Evolutionary conservation across 495 filamentous ascomycete species (phyloP).

Genomic region (Talaromyces adpressus): DNA sequence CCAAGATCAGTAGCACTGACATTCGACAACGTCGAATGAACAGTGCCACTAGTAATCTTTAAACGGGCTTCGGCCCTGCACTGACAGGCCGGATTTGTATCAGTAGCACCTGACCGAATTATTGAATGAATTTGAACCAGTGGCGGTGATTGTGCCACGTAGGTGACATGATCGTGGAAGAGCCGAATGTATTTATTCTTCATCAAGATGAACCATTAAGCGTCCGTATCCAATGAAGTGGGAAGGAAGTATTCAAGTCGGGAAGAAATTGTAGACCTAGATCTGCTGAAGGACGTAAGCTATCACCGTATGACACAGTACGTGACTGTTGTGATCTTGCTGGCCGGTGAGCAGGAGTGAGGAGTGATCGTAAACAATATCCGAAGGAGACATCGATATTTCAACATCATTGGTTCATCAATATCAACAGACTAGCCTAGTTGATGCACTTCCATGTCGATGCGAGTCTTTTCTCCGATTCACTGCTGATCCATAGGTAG

Average conservation of each 20-base stretch:
- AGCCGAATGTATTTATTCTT: background rate
- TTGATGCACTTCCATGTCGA: background rate
- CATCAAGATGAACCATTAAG: background rate
- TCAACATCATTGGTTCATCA: background rate
- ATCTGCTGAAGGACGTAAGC: background rate
- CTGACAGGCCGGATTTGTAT: background rate
- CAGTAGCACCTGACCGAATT: background rate
- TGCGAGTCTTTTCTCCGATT: background rate
- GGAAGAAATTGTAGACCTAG: background rate
- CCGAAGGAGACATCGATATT: background rate
- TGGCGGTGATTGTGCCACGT: constrained; percentile 9
- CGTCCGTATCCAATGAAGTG: background rate
- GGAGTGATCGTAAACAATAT: background rate
- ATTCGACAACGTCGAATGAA: constrained; percentile 48
- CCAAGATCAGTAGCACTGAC: constrained; percentile 87
- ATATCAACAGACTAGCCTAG: background rate
- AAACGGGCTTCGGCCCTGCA: background rate
- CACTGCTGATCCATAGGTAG: background rate
- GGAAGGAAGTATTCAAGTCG: background rate
- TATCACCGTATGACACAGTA: background rate
- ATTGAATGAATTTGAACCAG: background rate
- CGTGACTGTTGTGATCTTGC: background rate
- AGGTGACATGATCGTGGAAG: background rate
- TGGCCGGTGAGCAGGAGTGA: background rate
- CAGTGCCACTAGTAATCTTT: constrained; percentile 24